Evolutionary conservation across 164 flowering plant genomes (phyloP).

Genomic region (Paratinospora sagittata): DNA sequence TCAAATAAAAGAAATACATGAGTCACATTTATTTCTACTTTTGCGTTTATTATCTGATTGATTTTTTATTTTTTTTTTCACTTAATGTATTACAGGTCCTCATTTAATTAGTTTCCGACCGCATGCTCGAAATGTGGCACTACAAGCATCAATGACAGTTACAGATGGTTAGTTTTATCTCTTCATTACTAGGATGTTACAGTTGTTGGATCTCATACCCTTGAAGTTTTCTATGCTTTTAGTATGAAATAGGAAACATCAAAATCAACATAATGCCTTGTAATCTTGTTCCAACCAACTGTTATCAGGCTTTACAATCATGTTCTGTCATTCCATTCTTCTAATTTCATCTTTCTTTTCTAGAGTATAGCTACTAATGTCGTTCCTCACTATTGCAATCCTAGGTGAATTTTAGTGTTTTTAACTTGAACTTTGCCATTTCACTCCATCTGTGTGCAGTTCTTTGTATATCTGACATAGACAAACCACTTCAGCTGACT

Average conservation of each 20-base stretch:
- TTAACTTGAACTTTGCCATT: too few relatives aligned
- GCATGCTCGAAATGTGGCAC: constrained; percentile 66
- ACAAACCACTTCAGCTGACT: too few relatives aligned
- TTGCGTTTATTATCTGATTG: neutral
- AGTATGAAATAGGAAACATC: neutral
- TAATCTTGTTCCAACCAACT: neutral
- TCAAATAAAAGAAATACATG: too few relatives aligned
- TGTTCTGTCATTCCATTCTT: too few relatives aligned
- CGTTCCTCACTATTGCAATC: too few relatives aligned
- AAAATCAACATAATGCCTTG: neutral
- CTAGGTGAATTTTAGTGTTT: too few relatives aligned
- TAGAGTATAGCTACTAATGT: too few relatives aligned
- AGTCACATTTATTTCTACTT: neutral
- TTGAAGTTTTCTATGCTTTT: neutral
- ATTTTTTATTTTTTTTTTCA: neutral
- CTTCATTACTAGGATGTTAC: neutral
- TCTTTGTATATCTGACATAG: too few relatives aligned
- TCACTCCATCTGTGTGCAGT: too few relatives aligned
- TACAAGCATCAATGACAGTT: constrained; percentile 91
- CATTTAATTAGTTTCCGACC: constrained; percentile 87
- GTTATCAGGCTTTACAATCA: too few relatives aligned
- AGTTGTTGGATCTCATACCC: neutral
- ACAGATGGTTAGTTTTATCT: constrained; percentile 73
- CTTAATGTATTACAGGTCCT: constrained; percentile 53
- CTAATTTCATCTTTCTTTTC: too few relatives aligned